Evolutionary conservation across 1,284 basidiomycete genomes (phyloP), one percentile per base, ranked within the genome.

Genomic region (Crepidotus sp.): DNA sequence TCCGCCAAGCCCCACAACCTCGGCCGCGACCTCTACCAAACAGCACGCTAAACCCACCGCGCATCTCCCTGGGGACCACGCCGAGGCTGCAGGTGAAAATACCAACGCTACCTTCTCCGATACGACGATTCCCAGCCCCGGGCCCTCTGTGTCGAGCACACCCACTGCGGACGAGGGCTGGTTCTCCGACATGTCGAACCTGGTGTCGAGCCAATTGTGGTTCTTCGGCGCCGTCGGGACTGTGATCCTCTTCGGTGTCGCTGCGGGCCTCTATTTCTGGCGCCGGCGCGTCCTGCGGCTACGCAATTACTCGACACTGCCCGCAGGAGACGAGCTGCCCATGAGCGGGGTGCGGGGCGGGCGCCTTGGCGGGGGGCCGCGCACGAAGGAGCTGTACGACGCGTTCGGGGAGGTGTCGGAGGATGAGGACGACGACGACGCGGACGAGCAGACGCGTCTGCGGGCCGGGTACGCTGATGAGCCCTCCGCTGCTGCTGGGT

Each of bases 391-490:
- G 61, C 59, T 94, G 45, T 94, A 94, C 57, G 91, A 94, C 63
- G 90, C 91, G 11, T 94, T 94, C 64, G 90, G 89, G 15, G 88
- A 91, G 60, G 73, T 80, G 24, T 83, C 78, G 19, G 83, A 87
- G 52, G 69, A 69, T 17, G 74, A 77, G 19, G 82, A 86, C 31
- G 78, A 29, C 3, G 27, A 85, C 36, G 46, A 48, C 48, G 80
- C 70, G 21, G 76, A 86, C 58, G 83, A 88, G 56, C 70, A 74
- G 54, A 78, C 78, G 4, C 69, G 69, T 31, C 62, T 87, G 42
- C 65, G 59, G 50, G 8, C 61, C 61, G n/a, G 64, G 62, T 85
- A 87, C 58, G 69, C 66, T 36, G 83, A 86, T 54, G 74, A 80
- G 2, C 6, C 34, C 0, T 22, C 24, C 2, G 30, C 30, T 31